Base-by-base conservation (phyloP, 2,329 filamentous ascomycete species). In the Fusarium ramigenum region DNA sequence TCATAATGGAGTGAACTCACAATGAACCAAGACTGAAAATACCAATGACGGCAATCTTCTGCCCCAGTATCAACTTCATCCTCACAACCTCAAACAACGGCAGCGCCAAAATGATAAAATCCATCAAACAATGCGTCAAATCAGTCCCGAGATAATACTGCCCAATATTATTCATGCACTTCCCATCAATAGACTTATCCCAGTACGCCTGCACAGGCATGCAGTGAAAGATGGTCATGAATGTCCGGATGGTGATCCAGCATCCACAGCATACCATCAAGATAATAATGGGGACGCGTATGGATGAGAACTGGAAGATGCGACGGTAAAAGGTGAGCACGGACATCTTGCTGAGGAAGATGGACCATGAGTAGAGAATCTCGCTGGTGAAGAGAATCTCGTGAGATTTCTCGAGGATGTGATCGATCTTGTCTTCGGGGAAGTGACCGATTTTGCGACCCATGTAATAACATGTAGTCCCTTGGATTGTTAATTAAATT, bases 241-340 rank as follows among this genome's bases (percentile, higher is more conserved):
- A 74, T 0, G 70, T 73, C 15, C 79, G 63, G 14, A 80, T 58
- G 19, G 75, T 75, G 23, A 80, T 73, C 80, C 80, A 81, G 28
- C 75, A 62, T 30, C 60, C 42, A 9, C 70, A 75, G 12, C 66
- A 62, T 10, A 54, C 74, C 42, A 78, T 71, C 23, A 81, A 58
- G 10, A 77, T 59, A 7, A 73, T 63, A 19, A 80, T 81, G 4
- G 78, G 75, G 15, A 78, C 53, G 11, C 75, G 75, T 46, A 81
- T 80, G 7, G 66, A 64, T 2, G 78, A 72, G 34, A 77, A 62
- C 3, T 62, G 70, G 46, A 81, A 81, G 5, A 80, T 36, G 30
- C 79, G 75, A 40, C 76, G 78, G 63, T 80, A 81, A 42, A 81
- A 76, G 21, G 60, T 71, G 15, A 81, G 71, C 2, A 81, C 72